A percentile compares a stretch with the other conserved stretches of the same genome.
phyloP scores from a whole-genome alignment of 2,329 filamentous ascomycete genomes.

The Fusarium xylarioides region DNA sequence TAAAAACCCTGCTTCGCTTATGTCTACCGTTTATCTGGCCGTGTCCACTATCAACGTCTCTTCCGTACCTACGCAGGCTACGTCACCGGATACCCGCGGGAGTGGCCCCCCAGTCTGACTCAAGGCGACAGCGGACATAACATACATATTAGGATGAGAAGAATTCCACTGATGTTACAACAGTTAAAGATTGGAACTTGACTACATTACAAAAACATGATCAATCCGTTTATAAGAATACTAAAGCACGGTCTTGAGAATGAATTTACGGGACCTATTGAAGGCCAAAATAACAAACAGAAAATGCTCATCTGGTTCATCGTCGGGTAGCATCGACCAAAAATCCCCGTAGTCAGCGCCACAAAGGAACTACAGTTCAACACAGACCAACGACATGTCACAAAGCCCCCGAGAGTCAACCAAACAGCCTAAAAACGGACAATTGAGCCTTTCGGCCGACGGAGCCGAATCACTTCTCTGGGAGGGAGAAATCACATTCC shows the following conservation, averaged over 20 bases:
- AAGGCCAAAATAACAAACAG: rapidly evolving
- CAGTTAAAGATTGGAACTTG: not conserved
- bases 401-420: not conserved
- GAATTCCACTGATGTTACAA: not conserved
- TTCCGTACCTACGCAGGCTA: not conserved
- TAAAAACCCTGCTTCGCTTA: not conserved
- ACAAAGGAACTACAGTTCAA: no score
- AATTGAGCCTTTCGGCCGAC: not conserved
- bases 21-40: not conserved
- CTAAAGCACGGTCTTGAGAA: rapidly evolving
- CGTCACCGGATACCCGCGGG: not conserved
- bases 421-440: not conserved
- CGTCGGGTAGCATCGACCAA: not conserved
- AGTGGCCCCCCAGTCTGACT: not conserved
- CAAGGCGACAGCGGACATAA: not conserved
- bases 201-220: rapidly evolving
- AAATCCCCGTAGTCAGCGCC: not conserved
- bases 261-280: no score
- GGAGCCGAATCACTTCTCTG: not conserved
- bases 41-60: not conserved
- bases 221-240: rapidly evolving
- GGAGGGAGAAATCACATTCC: not conserved
- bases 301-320: no score
- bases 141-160: not conserved
- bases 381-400: not conserved